Evolutionary conservation across 1,284 basidiomycete species (phyloP).

Genomic region (Xerocomus amazonicus): DNA sequence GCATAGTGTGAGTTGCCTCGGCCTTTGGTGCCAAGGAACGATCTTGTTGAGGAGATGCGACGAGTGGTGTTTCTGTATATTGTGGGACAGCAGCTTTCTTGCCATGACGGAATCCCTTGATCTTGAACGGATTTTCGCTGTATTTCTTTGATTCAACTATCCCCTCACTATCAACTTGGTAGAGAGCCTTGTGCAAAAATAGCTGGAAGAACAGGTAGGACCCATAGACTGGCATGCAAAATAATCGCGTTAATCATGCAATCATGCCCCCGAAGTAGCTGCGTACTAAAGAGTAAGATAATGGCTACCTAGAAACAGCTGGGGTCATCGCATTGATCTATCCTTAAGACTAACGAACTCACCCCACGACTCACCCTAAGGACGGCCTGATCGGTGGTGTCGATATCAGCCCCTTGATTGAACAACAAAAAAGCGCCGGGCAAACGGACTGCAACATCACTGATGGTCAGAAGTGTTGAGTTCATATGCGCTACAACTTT

Average conservation of each 20-base stretch:
- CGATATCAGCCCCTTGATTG: slow-evolving; percentile 16
- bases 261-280: slow-evolving; percentile 4
- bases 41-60: slow-evolving; percentile 12
- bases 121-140: slow-evolving; percentile 28
- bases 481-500: slow-evolving; percentile 75
- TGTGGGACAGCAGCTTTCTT: slow-evolving; percentile 3
- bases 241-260: slow-evolving; percentile 4
- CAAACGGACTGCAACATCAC: slow-evolving; percentile 76
- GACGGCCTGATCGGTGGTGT: slow-evolving; percentile 46
- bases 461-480: slow-evolving; percentile 74
- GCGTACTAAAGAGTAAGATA: slow-evolving; percentile 73
- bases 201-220: slow-evolving; percentile 84
- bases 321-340: slow-evolving; percentile 2
- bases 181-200: slow-evolving; percentile 77
- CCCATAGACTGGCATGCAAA: slow-evolving; percentile 50
- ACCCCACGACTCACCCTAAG: slow-evolving; percentile 78
- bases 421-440: slow-evolving; percentile 65
- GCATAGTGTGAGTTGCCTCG: background rate
- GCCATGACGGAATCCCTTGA: slow-evolving; percentile 14
- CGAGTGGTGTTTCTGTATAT: slow-evolving; percentile 1
- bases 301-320: slow-evolving; percentile 57
- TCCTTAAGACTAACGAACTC: slow-evolving; percentile 25
- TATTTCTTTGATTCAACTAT: slow-evolving; percentile 24
- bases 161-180: slow-evolving; percentile 48
- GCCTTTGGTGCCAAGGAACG: background rate